Base-by-base conservation (phyloP, 495 filamentous ascomycete species). In the Aspergillus nanangensis region DNA sequence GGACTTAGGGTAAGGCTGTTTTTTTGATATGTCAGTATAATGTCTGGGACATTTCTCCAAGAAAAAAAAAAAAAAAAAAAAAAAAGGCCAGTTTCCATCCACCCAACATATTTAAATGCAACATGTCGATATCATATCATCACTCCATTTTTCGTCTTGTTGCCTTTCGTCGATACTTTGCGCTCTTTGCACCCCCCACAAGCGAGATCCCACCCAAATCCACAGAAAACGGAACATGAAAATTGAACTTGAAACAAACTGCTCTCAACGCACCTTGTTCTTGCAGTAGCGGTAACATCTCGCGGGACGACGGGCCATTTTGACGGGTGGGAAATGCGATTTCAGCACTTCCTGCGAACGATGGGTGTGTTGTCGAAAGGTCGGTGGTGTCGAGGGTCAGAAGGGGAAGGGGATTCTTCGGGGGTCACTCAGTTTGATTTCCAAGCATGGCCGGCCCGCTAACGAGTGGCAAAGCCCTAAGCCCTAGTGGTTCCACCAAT, bases 271-370 rank as follows among this genome's bases (percentile, higher is more conserved):
- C 70, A 93, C 88, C 92, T 96, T 96, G 86, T 96, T 96, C 89
- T 97, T 97, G 89, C 93, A 98, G 84, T 98, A 98, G 72, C 93
- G 90, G 84, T 98, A 98, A 77, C 93, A 98, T 77, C 94, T 82
- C 58, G 93, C 93, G 61, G 93, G 93, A 80, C 93, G 88, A 70
- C 93, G 87, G 66, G 93, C 93, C 93, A 98, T 98, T 75, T 82
- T 87, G 83, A 83, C 73, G 75, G 77, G 69, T 82, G 76, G 11
- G 70, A 69, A 69, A 64, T 69, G 68, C 69, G 70, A 67, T 65
- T 60, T 71, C 61, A 77, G 70, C 70, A 69, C 69, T 76, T 75
- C 70, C 59, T 76, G 71, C 67, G 69, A 75, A 74, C 69, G 57
- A 52, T 55, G 56, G 60, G 54, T 55, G 51, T 60, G 55, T 59